Evolutionary conservation across 441 rosid species (phyloP), one percentile per base, ranked within the genome.

Genomic region (Gossypium schwendimanii): DNA sequence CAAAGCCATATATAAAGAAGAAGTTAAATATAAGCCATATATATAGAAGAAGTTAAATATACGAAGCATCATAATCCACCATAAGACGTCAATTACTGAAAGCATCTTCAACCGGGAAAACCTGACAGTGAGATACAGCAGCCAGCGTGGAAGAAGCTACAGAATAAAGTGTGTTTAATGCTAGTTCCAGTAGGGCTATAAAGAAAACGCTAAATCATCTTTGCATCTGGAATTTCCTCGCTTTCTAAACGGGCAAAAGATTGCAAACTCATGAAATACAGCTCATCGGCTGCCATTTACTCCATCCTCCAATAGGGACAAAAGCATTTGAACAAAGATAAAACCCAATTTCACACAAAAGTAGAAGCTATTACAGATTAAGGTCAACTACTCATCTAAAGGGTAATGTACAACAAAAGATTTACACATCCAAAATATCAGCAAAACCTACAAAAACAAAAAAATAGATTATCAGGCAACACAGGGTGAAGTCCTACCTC

Each of bases 401-500:
- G 17, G 1, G 36, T 59, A 72, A 45, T 2, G 39, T 57, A 69
- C 0, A 52, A 31, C 67, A 53, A 50, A 45, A 52, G 24, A 59
- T 73, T 15, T n/a, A 65, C 47, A 14, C 49, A 49, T 18, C 33
- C 17, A 62, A 14, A 47, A 28, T 61, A 47, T 39, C 72, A 36
- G 9, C 58, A 53, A 73, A n/a, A 49, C 53, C 73, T 65, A 57
- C 18, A 21, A 59, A 76, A 76, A 36, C 18, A 49, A 73, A 39
- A 36, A 62, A 2, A 15, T 2, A 54, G 7, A 31, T 28, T 4
- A 53, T 18, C 52, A 61, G 41, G 50, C n/a, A 67, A 20, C 15
- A 44, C 50, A 59, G 53, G 6, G 15, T 4, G 20, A 31, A 73
- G 73, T 64, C 77, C 26, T 74, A 93, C 99, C 99, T 96, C 98